Percentiles rank a stretch among this genome's conserved stretches.
Evolutionary conservation across 805 yeast genomes (phyloP).

Genomic region (Brettanomyces custersianus): DNA sequence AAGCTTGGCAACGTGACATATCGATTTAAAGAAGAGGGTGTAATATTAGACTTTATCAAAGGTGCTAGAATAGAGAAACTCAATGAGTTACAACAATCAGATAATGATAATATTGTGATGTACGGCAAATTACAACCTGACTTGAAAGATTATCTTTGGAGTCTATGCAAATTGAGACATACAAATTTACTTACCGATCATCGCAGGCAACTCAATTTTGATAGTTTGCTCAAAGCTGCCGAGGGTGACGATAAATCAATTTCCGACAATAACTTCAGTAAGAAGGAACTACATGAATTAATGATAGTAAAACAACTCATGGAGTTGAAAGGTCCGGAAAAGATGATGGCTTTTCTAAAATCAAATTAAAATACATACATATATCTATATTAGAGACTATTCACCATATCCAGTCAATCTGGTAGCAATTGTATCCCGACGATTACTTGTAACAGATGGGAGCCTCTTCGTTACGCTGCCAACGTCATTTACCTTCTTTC

Average conservation of each 20-base stretch:
- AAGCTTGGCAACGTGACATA: slow-evolving; percentile 34
- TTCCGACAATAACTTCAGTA: slow-evolving; percentile 10
- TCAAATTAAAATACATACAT: background rate
- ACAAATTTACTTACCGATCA: slow-evolving; percentile 20
- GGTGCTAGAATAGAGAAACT: slow-evolving; percentile 34
- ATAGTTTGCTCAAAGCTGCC: slow-evolving; percentile 36
- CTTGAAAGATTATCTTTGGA: slow-evolving; percentile 22
- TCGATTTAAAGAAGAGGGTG: slow-evolving; percentile 58
- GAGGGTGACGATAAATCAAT: slow-evolving; percentile 16
- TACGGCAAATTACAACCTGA: slow-evolving; percentile 20
- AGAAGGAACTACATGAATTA: slow-evolving; percentile 43
- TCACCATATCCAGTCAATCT: background rate
- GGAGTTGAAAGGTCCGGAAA: slow-evolving; percentile 60
- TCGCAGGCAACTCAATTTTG: slow-evolving; percentile 33
- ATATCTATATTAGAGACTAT: background rate
- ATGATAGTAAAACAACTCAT: slow-evolving; percentile 50
- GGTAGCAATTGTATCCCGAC: slow-evolving; percentile 1
- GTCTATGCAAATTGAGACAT: slow-evolving; percentile 25
- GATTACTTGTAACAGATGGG: too few relatives aligned
- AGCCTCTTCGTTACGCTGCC: too few relatives aligned
- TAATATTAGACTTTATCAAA: slow-evolving; percentile 59
- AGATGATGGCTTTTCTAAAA: slow-evolving; percentile 49
- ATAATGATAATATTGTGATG: slow-evolving; percentile 22
- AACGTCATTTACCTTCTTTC: too few relatives aligned
- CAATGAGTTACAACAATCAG: slow-evolving; percentile 26